Percentiles rank a stretch among this genome's conserved stretches.
These are phyloP conservation scores for Cyberlindnera amylophila DNA, from an alignment of 805 yeast genomes.

Conservation along the genomic window DNA sequence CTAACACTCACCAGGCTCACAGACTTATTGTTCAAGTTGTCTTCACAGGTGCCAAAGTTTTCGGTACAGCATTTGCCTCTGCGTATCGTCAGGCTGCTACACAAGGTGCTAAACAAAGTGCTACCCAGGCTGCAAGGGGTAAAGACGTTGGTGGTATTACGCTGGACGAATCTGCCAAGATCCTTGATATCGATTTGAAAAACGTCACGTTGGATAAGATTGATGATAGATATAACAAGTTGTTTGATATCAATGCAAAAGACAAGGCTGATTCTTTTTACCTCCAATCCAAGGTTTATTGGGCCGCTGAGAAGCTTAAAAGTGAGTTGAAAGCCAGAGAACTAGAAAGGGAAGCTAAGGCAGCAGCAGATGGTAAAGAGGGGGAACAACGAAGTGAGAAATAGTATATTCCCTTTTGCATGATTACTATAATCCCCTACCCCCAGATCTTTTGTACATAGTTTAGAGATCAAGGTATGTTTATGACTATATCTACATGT, in stretches of 20 bases:
- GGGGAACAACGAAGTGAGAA: slow-evolving; percentile 8
- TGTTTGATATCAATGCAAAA: slow-evolving; percentile 85
- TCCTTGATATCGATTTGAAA: slow-evolving; percentile 70
- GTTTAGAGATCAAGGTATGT: no score
- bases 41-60: slow-evolving; percentile 91
- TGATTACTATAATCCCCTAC: no score
- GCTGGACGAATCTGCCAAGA: slow-evolving; percentile 87
- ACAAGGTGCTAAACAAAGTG: slow-evolving; percentile 74
- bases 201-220: slow-evolving; percentile 56
- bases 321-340: slow-evolving; percentile 66
- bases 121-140: slow-evolving; percentile 45
- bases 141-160: slow-evolving; percentile 62
- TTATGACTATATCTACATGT: no score
- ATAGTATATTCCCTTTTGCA: neutral
- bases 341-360: slow-evolving; percentile 29
- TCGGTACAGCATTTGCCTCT: slow-evolving; percentile 94
- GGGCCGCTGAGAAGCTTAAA: slow-evolving; percentile 90
- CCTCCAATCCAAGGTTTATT: slow-evolving; percentile 84
- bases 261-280: slow-evolving; percentile 97
- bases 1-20: slow-evolving; percentile 58
- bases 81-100: slow-evolving; percentile 97
- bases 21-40: slow-evolving; percentile 85
- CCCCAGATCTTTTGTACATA: no score
- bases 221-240: slow-evolving; percentile 68
- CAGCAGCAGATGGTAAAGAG: slow-evolving; percentile 10